These are phyloP conservation scores for Acrodontium crateriforme DNA, from an alignment of 2,329 filamentous ascomycete species.

Conservation along the genomic window DNA sequence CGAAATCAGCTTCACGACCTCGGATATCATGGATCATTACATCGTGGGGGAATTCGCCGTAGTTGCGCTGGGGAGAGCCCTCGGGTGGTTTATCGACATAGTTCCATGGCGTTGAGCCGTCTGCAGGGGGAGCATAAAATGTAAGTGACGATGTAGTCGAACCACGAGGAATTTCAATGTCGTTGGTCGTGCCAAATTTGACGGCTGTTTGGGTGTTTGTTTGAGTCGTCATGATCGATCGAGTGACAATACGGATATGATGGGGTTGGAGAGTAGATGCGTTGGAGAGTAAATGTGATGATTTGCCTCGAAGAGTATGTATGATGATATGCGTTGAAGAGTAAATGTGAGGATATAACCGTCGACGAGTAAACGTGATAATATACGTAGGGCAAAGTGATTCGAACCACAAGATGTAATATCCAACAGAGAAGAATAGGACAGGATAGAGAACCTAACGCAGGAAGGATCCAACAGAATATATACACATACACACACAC, in stretches of 20 bases:
- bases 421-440: too few species aligned
- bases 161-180: slow-evolving; percentile 39
- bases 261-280: too few species aligned
- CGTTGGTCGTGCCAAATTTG: slow-evolving; percentile 12
- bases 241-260: neutral
- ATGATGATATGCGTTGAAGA: too few species aligned
- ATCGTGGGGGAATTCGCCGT: slow-evolving; percentile 33
- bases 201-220: slow-evolving; percentile 13
- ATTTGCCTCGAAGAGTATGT: too few species aligned
- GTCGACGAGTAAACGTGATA: too few species aligned
- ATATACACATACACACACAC: too few species aligned
- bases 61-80: slow-evolving; percentile 54
- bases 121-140: slow-evolving; percentile 50
- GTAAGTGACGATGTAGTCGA: slow-evolving; percentile 48
- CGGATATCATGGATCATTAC: slow-evolving; percentile 60
- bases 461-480: too few species aligned
- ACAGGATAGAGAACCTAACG: too few species aligned
- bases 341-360: too few species aligned
- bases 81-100: slow-evolving; percentile 47
- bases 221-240: slow-evolving; percentile 9
- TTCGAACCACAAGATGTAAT: too few species aligned
- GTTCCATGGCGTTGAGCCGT: slow-evolving; percentile 45
- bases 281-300: slow-evolving; percentile 1
- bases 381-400: too few species aligned
- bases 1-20: slow-evolving; percentile 51